Evolutionary conservation across 2,329 filamentous ascomycete genomes (phyloP).

Genomic region (Ilyonectria robusta): DNA sequence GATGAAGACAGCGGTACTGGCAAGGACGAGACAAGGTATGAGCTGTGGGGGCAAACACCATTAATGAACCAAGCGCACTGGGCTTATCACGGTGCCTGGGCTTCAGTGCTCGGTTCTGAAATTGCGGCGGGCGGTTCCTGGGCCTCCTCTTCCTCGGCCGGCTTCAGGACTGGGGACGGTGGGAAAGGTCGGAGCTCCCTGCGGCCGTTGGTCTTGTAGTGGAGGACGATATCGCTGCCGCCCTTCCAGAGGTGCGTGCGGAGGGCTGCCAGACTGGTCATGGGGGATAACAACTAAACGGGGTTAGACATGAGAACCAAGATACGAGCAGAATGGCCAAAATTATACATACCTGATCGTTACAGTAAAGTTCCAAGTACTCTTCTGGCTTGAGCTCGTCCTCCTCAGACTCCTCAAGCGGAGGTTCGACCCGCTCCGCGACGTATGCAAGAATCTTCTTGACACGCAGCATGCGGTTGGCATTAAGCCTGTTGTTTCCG

Average conservation of each 20-base stretch:
- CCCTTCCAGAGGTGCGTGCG: constrained; percentile 95
- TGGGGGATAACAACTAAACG: constrained; percentile 75
- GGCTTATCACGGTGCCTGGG: constrained; percentile 18
- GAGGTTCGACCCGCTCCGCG: constrained; percentile 88
- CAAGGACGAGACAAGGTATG: not conserved
- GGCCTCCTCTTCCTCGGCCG: constrained; percentile 40
- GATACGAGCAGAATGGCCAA: not conserved
- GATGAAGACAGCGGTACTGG: constrained; percentile 7
- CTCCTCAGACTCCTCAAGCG: constrained; percentile 70
- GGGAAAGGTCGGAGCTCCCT: constrained; percentile 69
- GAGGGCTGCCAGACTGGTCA: constrained; percentile 94
- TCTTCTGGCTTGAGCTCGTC: constrained; percentile 84
- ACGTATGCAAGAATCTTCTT: constrained; percentile 96
- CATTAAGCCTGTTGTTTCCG: constrained; percentile 91
- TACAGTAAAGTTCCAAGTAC: constrained; percentile 95
- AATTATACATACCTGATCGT: constrained; percentile 79
- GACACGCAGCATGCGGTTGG: constrained; percentile 95
- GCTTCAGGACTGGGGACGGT: constrained; percentile 35
- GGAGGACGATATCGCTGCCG: constrained; percentile 90
- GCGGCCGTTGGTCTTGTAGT: constrained; percentile 93
- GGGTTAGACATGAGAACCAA: constrained; percentile 23
- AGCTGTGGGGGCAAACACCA: not conserved
- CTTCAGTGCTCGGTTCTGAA: constrained; percentile 36
- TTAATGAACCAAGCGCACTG: not conserved
- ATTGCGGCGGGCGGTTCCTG: constrained; percentile 34